These are phyloP conservation scores for Crinitomyces ghanaensis DNA, from an alignment of 805 yeast species.

Conservation along the genomic window DNA sequence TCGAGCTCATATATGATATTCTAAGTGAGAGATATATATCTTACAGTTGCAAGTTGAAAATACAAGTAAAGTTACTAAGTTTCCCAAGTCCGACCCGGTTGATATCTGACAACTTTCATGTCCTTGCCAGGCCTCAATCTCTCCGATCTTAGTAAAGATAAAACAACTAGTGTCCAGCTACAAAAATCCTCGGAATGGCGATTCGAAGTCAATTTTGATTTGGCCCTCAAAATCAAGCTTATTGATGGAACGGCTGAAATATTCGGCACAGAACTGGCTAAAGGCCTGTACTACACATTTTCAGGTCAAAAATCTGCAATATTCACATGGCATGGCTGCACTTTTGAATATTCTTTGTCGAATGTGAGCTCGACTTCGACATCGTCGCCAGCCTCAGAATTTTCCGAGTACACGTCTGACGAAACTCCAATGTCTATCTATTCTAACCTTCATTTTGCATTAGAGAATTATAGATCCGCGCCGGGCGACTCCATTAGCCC, in stretches of 20 bases:
- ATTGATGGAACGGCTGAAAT: constrained; percentile 71
- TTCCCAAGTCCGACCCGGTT: too few species aligned
- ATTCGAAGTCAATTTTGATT: constrained; percentile 49
- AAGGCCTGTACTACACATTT: constrained; percentile 50
- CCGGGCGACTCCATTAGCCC: not conserved
- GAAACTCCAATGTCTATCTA: constrained; percentile 57
- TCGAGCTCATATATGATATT: constrained; percentile 8
- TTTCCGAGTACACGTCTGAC: constrained; percentile 63
- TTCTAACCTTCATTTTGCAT: constrained; percentile 60
- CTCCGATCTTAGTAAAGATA: too few species aligned
- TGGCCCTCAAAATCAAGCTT: constrained; percentile 38
- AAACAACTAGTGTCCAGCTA: constrained; percentile 16
- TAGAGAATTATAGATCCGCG: constrained; percentile 43
- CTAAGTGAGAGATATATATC: too few species aligned
- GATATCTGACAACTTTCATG: too few species aligned
- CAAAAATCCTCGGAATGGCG: constrained; percentile 54
- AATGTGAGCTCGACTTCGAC: too few species aligned
- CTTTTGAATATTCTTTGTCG: constrained; percentile 35
- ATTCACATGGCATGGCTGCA: constrained; percentile 56
- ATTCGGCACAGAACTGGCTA: constrained; percentile 85
- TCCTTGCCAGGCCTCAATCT: constrained; percentile 13
- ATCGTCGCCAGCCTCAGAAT: constrained; percentile 7
- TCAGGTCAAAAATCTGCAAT: constrained; percentile 44
- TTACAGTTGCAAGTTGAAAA: too few species aligned
- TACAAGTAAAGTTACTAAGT: too few species aligned